Evolutionary conservation across 495 filamentous ascomycete species (phyloP), one percentile per base, ranked within the genome.

Genomic region (Hypoxylon trugodes): DNA sequence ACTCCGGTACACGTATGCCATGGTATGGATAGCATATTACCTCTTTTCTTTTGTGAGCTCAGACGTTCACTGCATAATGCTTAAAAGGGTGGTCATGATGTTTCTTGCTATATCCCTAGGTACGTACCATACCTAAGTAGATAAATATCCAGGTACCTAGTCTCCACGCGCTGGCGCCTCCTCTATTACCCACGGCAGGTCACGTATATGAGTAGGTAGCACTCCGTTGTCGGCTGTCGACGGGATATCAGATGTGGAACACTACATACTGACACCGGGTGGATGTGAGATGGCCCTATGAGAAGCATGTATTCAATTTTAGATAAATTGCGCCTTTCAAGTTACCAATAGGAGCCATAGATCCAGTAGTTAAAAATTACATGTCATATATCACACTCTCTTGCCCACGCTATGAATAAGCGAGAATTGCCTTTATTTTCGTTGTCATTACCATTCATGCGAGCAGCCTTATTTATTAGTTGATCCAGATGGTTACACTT

Each of bases 401-500:
- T 32, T 28, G 45, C 33, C 26, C 50, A 25, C 26, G 28, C 38
- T 37, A 55, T 48, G 42, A 52, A 57, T 61, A 66, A 61, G 52
- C 63, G 53, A 66, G 38, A 13, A 26, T 10, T 42, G 12, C 30
- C 37, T 26, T 24, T 38, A 8, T 46, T 40, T 41, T 35, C 5
- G 19, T 25, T n/a, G 15, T 35, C 41, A 36, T 26, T 30, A n/a
- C 16, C 9, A 26, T n/a, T n/a, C n/a, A n/a, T 32, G 37, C 45
- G 36, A 9, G 36, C 21, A 66, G 51, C 63, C 51, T 57, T 57
- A 49, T 45, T 56, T 53, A 61, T 57, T 51, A 52, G 41, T 62
- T 43, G 37, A 56, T 38, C 51, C 40, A 59, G 46, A 61, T 62
- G 59, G 64, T 67, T 58, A 58, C 64, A 67, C 58, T 37, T n/a